These are phyloP conservation scores for Leccinum variicolor DNA, from an alignment of 768 basidiomycete species.

Conservation along the genomic window DNA sequence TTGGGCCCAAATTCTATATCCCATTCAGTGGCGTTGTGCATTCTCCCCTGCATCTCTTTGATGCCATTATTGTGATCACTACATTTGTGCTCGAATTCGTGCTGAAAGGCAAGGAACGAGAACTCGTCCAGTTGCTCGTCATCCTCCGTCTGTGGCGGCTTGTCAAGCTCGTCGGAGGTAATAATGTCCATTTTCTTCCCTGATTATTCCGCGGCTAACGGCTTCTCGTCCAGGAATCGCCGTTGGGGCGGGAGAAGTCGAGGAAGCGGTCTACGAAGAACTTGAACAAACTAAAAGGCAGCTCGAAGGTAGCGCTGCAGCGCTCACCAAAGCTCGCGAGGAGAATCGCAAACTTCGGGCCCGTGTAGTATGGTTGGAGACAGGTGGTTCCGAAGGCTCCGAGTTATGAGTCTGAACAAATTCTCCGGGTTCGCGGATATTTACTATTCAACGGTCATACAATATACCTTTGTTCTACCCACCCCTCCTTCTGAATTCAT, in stretches of 20 bases:
- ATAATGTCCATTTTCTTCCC: conserved; percentile 6
- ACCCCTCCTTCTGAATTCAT: conserved; percentile 11
- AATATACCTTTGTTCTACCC: conserved; percentile 8
- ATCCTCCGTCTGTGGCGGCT: conserved; percentile 78
- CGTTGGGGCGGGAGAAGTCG: conserved; percentile 69
- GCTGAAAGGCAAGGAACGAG: conserved; percentile 63
- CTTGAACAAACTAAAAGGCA: conserved; percentile 48
- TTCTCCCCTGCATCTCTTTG: conserved; percentile 68
- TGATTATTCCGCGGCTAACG: not conserved
- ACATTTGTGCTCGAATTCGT: conserved; percentile 74
- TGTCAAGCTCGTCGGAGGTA: conserved; percentile 68
- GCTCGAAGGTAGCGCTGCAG: conserved; percentile 42
- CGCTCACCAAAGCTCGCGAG: conserved; percentile 42
- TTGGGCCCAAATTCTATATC: conserved; percentile 59
- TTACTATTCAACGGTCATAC: not conserved
- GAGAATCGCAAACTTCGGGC: conserved; percentile 55
- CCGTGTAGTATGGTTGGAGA: conserved; percentile 34
- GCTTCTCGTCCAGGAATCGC: conserved; percentile 53
- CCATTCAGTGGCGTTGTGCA: conserved; percentile 56
- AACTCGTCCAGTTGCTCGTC: conserved; percentile 68
- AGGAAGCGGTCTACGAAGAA: conserved; percentile 49
- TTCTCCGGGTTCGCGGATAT: conserved; percentile 8
- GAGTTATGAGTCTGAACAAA: conserved; percentile 26
- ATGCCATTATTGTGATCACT: conserved; percentile 63
- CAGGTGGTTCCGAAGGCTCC: conserved; percentile 33